Evolutionary conservation across 768 basidiomycete species (phyloP), one percentile per base, ranked within the genome.

Genomic region (Lepiota venenata): DNA sequence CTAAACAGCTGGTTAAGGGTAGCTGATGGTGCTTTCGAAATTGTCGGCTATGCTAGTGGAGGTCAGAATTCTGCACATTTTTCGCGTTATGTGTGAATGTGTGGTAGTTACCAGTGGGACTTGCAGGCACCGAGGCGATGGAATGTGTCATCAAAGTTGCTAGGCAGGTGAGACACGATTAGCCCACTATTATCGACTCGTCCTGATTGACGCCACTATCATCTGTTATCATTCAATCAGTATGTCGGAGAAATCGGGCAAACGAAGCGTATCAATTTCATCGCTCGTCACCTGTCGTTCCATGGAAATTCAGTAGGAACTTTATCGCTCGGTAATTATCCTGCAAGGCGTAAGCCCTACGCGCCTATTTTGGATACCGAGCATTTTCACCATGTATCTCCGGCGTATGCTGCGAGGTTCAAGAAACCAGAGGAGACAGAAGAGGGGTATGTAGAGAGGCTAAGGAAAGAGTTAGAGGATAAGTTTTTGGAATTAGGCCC

Each of bases 361-460:
- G 80, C 75, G 37, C 77, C 72, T 36, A 78, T 91, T 47, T 70
- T 93, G 25, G 80, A 91, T 62, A 67, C 74, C 8, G 68, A 80
- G 2, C 76, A 82, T 61, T 94, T 88, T 65, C 87, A 92, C 64
- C 89, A 93, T 61, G 91, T 93, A 56, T 91, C 89, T 25, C 93
- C 93, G 0, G 93, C 93, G 8, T 93, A 88, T 64, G 84, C 87
- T 1, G 85, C 83, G 59, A 84, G 92, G n/a, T 91, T 91, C 71
- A 76, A 88, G 64, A 76, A 69, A 11, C 63, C 73, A 2, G 80
- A 78, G 20, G 93, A 96, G 69, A 82, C 80, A 1, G 88, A 88
- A 60, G 88, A 83, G 50, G 76, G 88, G 61, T 95, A 94, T 57
- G 88, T 92, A 1, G 81, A 85, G 55, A 78, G 91, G 21, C 76